Evolutionary conservation across 108 stramenopile genomes (phyloP).

Genomic region (Cyclotella cryptica): DNA sequence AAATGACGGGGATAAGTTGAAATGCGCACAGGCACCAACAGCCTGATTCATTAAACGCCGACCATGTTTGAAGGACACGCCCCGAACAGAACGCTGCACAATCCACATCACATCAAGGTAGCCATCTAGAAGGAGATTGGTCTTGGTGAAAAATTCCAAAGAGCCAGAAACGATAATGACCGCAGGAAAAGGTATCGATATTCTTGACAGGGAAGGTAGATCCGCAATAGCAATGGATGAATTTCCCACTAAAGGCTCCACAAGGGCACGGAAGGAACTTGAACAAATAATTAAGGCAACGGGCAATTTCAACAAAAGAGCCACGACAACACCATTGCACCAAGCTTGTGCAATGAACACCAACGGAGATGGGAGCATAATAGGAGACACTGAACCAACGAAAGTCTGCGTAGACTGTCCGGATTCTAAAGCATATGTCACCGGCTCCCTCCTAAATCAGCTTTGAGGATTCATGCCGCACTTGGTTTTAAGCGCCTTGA

Average conservation of each 20-base stretch:
- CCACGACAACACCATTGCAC: neutral
- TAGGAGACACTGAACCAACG: neutral
- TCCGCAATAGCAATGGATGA: too few species aligned
- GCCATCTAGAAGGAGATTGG: neutral
- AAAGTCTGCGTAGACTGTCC: neutral
- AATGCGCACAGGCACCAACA: neutral
- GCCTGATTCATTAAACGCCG: neutral
- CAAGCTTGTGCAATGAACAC: conserved; percentile 2
- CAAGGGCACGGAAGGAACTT: neutral
- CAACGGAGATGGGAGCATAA: neutral
- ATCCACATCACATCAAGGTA: too few species aligned
- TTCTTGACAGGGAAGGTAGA: neutral
- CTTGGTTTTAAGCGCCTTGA: too few species aligned
- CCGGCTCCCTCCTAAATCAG: too few species aligned
- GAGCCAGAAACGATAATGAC: neutral
- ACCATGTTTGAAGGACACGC: neutral
- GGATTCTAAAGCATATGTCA: neutral
- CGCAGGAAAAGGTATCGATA: neutral
- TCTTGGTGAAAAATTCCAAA: neutral
- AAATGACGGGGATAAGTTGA: neutral
- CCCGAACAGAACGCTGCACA: neutral
- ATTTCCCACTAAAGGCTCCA: too few species aligned
- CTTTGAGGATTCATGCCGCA: neutral
- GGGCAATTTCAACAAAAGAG: too few species aligned
- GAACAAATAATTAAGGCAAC: too few species aligned